These are phyloP conservation scores for Herpotrichia juniperi DNA, from an alignment of 2,329 filamentous ascomycete genomes.

Conservation along the genomic window DNA sequence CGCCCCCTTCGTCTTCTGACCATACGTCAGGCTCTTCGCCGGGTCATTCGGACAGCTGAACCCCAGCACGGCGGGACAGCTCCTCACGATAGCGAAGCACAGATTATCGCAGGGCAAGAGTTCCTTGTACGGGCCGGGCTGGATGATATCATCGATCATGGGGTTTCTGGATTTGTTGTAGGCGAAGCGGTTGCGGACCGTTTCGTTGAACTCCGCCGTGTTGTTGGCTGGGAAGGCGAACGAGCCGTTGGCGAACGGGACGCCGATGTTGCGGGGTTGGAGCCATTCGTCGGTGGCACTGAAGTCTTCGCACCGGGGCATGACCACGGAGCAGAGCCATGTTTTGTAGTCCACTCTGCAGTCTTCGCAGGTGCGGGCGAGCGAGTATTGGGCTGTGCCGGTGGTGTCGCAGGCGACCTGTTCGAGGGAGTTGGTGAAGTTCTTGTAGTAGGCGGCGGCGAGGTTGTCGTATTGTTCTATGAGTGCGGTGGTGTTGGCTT, in stretches of 20 bases:
- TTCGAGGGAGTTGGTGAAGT: conserved; percentile 81
- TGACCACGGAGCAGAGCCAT: conserved; percentile 93
- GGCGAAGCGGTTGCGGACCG: conserved; percentile 39
- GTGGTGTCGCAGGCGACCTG: conserved; percentile 86
- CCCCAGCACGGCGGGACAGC: conserved; percentile 76
- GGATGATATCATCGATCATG: conserved; percentile 72
- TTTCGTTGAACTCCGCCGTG: conserved; percentile 28
- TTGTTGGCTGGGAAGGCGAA: conserved; percentile 9
- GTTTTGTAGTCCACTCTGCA: conserved; percentile 84
- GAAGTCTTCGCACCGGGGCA: conserved; percentile 91
- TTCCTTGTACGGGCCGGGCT: conserved; percentile 92
- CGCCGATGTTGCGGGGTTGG: conserved; percentile 72
- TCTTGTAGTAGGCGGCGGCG: conserved; percentile 70
- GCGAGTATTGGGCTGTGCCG: conserved; percentile 76
- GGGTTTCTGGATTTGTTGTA: conserved; percentile 69
- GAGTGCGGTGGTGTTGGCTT: conserved; percentile 66
- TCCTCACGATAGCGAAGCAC: conserved; percentile 84
- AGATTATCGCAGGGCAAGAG: conserved; percentile 85
- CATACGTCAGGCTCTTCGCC: conserved; percentile 29
- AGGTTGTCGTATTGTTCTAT: conserved; percentile 78
- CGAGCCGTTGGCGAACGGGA: conserved; percentile 71
- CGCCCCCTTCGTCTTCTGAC: conserved; percentile 18
- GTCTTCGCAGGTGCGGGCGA: conserved; percentile 75
- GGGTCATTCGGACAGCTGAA: conserved; percentile 72
- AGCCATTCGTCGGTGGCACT: conserved; percentile 58